phyloP scores from a whole-genome alignment of 331 rosid genomes.

The Acacia pycnantha region DNA sequence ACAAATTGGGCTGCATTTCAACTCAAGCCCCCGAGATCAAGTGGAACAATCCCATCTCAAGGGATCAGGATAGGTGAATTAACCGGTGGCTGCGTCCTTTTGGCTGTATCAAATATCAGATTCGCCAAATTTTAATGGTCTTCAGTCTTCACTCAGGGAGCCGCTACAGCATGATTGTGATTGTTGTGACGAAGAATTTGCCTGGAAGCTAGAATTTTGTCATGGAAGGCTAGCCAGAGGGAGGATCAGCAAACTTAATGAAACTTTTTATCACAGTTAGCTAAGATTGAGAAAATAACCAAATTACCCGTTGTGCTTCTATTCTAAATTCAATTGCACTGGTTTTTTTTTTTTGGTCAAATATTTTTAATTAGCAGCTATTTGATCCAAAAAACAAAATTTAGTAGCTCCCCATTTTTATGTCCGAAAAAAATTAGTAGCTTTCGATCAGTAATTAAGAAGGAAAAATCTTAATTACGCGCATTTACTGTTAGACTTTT shows the following conservation, averaged over 20 bases:
- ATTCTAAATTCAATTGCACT: neutral
- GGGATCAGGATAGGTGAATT: neutral
- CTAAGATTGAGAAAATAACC: neutral
- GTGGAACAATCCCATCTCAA: constrained; percentile 23
- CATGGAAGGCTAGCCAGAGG: neutral
- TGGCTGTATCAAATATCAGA: constrained; percentile 28
- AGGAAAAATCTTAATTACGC: neutral
- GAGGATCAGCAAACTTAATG: neutral
- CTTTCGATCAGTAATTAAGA: neutral
- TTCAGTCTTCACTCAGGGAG: neutral
- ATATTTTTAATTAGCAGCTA: too few relatives aligned
- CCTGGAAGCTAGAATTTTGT: constrained; percentile 1
- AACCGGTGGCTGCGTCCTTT: neutral
- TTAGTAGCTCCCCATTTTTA: too few relatives aligned
- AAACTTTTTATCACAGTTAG: too few relatives aligned
- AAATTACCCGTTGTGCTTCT: neutral
- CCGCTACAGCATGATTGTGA: constrained; percentile 31
- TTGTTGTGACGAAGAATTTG: constrained; percentile 22
- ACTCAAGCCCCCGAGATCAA: constrained; percentile 48
- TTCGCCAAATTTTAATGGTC: neutral
- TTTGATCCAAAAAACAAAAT: too few relatives aligned
- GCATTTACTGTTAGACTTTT: too few relatives aligned
- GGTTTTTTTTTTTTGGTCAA: too few relatives aligned
- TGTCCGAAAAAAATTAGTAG: neutral
- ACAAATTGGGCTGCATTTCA: constrained; percentile 97